These are phyloP conservation scores for Cubamyces lactineus DNA, from an alignment of 768 basidiomycete genomes.

Conservation along the genomic window DNA sequence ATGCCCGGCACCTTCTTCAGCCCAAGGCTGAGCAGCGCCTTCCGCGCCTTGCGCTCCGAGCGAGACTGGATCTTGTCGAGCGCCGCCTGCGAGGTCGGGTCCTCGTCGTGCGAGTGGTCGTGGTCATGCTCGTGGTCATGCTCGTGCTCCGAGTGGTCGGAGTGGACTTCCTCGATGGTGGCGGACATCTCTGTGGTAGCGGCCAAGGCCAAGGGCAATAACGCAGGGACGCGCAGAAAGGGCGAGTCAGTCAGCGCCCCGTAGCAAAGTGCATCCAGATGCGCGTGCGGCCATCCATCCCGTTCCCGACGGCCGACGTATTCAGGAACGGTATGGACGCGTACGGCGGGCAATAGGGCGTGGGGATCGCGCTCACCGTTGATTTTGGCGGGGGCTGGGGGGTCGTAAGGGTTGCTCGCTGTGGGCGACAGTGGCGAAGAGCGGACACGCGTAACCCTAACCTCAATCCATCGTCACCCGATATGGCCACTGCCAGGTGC, in stretches of 20 bases:
- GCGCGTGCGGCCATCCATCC: constrained; percentile 36
- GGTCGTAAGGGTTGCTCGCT: constrained; percentile 36
- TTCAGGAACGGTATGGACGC: not conserved
- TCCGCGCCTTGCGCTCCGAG: constrained; percentile 93
- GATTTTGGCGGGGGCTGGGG: constrained; percentile 18
- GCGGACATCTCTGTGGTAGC: constrained; percentile 62
- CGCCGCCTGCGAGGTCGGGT: constrained; percentile 81
- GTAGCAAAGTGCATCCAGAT: constrained; percentile 38
- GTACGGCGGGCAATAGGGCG: not conserved
- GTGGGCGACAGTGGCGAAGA: constrained; percentile 38
- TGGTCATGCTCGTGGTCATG: constrained; percentile 56
- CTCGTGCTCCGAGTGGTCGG: constrained; percentile 72
- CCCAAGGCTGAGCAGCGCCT: constrained; percentile 88
- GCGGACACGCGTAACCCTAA: constrained; percentile 30
- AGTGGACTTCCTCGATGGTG: constrained; percentile 81
- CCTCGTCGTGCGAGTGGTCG: constrained; percentile 67
- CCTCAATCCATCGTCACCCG: constrained; percentile 5
- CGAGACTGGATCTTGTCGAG: constrained; percentile 94
- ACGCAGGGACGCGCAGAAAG: no score
- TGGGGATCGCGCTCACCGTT: constrained; percentile 30
- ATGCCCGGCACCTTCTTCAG: constrained; percentile 92
- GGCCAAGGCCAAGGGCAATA: no score
- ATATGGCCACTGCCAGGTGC: not conserved
- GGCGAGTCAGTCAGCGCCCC: constrained; percentile 12
- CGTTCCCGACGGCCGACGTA: constrained; percentile 1